These are phyloP conservation scores for Cryptosporidium tyzzeri DNA, from an alignment of 169 alveolate genomes.

Conservation along the genomic window DNA sequence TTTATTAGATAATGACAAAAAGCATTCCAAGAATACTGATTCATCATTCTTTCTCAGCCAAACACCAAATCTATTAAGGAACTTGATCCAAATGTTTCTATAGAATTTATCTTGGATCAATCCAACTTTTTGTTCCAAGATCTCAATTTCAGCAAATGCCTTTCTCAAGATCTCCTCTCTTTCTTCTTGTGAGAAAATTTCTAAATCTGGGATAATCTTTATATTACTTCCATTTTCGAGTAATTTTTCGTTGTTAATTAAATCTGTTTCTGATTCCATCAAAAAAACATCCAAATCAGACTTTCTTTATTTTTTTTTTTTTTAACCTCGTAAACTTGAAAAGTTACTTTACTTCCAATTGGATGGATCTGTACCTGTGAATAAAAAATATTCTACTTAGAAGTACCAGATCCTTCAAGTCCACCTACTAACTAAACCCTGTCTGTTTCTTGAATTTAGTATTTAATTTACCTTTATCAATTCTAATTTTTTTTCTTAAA, in stretches of 20 bases:
- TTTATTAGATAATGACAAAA: conserved; percentile 6
- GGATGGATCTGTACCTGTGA: neutral
- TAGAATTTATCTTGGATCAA: neutral
- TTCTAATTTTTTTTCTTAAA: neutral
- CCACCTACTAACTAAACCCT: neutral
- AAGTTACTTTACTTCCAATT: neutral
- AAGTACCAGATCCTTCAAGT: neutral
- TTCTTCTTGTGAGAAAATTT: neutral
- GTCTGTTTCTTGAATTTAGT: neutral
- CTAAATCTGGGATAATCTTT: conserved; percentile 10
- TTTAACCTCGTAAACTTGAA: neutral
- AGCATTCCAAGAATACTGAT: conserved; percentile 2
- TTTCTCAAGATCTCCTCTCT: neutral
- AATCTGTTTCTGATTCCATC: conserved; percentile 25
- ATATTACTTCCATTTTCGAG: neutral
- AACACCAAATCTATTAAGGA: neutral
- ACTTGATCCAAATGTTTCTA: conserved; percentile 34
- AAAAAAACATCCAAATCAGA: neutral
- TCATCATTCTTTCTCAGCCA: conserved; percentile 30
- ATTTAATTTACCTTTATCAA: neutral
- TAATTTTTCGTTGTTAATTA: neutral
- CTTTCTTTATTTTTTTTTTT: neutral
- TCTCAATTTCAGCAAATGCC: conserved; percentile 5
- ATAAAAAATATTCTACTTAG: neutral
- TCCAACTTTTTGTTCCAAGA: neutral